Conservation (phyloP, 768 basidiomycete genomes). For the button mushroom (Agaricus bisporus) region DNA sequence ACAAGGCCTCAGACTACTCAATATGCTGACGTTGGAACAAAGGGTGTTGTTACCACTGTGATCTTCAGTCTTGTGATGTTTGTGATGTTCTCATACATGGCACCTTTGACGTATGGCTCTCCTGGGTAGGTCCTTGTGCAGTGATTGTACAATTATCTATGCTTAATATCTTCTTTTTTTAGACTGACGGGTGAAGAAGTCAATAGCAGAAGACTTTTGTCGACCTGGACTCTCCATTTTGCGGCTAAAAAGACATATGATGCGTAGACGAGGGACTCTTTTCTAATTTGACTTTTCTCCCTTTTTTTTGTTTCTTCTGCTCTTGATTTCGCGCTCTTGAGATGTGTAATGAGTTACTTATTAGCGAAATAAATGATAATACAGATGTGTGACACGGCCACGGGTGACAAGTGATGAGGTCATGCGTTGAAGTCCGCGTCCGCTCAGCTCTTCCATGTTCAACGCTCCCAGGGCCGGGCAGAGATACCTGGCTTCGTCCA, state of each 20-base stretch:
- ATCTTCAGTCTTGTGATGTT: constrained; percentile 57
- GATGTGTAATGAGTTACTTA: constrained; percentile 14
- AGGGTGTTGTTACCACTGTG: constrained; percentile 61
- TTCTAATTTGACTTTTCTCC: neutral
- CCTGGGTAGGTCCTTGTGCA: constrained; percentile 64
- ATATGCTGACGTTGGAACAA: constrained; percentile 71
- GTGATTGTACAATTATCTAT: neutral
- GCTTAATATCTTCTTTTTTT: constrained; percentile 23
- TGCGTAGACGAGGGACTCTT: constrained; percentile 16
- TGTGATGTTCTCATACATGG: constrained; percentile 64
- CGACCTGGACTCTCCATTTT: constrained; percentile 93
- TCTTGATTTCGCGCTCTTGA: constrained; percentile 8
- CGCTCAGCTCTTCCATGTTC: constrained; percentile 50
- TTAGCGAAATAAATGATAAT: constrained; percentile 3
- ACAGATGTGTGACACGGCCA: neutral
- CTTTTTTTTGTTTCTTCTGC: constrained; percentile 14
- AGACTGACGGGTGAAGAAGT: constrained; percentile 85
- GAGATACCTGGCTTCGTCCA: constrained; percentile 52
- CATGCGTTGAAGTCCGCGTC: neutral
- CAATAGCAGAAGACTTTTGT: constrained; percentile 74
- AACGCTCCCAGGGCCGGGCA: constrained; percentile 76
- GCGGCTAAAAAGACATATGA: constrained; percentile 61
- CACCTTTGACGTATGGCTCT: constrained; percentile 94
- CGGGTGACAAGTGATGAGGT: constrained; percentile 3
- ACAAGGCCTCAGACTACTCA: constrained; percentile 49